These are phyloP conservation scores for Excoecaria cochinchinensis DNA, from an alignment of 345 rosid species.

Conservation along the genomic window DNA sequence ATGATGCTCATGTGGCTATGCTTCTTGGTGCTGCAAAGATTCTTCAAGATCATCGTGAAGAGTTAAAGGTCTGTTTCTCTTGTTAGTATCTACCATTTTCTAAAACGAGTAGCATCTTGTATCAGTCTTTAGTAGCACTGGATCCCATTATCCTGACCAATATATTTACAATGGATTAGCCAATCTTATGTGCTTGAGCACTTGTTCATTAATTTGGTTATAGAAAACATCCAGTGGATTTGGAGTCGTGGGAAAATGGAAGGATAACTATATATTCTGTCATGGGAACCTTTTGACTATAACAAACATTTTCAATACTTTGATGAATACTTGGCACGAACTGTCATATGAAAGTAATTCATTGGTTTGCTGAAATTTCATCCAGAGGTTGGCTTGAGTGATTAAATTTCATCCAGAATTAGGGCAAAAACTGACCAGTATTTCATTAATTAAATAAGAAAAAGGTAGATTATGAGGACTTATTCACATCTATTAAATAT, in stretches of 20 bases:
- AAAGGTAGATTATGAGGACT: neutral
- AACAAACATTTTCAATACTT: neutral
- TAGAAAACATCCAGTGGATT: neutral
- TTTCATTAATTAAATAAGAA: no score
- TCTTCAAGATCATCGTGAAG: conserved; percentile 52
- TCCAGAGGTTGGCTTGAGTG: neutral
- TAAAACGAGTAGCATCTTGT: neutral
- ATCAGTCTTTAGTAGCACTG: neutral
- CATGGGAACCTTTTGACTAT: neutral
- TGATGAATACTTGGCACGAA: neutral
- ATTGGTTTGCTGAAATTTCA: neutral
- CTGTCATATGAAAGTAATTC: neutral
- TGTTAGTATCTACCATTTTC: conserved; percentile 1
- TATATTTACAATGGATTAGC: neutral
- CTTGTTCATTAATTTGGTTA: neutral
- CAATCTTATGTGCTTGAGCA: neutral
- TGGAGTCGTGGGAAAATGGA: neutral
- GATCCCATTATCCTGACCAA: neutral
- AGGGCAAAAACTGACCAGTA: no score
- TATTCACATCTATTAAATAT: neutral
- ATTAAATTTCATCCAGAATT: neutral
- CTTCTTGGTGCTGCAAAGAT: conserved; percentile 83
- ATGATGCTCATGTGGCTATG: conserved; percentile 83
- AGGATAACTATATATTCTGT: neutral
- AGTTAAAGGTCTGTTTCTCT: conserved; percentile 33